Conservation (phyloP, 148 eudicot genomes). For the Nepenthes gracilis region DNA sequence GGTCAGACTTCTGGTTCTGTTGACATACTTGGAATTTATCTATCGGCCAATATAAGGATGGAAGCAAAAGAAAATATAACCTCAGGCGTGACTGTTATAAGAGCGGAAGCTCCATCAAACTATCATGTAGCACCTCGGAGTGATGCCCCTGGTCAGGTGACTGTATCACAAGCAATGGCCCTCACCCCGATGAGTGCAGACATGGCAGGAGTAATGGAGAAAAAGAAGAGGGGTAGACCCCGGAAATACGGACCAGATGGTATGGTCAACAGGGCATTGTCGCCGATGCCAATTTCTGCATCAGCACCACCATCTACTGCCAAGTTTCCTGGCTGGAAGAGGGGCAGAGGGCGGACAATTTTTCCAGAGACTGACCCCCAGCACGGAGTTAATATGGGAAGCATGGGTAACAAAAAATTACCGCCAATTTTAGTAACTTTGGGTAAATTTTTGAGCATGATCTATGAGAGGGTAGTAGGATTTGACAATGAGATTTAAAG, state of each 20-base stretch:
- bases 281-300: too few species aligned
- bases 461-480: neutral
- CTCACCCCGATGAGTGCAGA: constrained; percentile 10
- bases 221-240: constrained; percentile 64
- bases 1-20: too few species aligned
- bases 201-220: constrained; percentile 20
- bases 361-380: constrained; percentile 30
- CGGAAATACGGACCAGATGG: constrained; percentile 30
- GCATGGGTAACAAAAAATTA: constrained; percentile 23
- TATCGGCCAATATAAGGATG: constrained; percentile 14
- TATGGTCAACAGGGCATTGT: too few species aligned
- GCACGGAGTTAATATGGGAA: constrained; percentile 20
- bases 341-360: constrained; percentile 22
- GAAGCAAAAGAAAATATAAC: constrained; percentile 24
- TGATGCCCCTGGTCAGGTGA: constrained; percentile 17
- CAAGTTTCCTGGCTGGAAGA: constrained; percentile 18
- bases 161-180: constrained; percentile 14
- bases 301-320: constrained; percentile 30
- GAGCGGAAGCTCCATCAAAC: constrained; percentile 40
- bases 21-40: too few species aligned
- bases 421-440: neutral
- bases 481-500: too few species aligned
- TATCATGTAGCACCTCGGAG: constrained; percentile 39
- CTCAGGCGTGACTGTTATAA: constrained; percentile 34
- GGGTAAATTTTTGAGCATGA: neutral